Evolutionary conservation across 2,329 filamentous ascomycete genomes (phyloP).

Genomic region (Colletotrichum truncatum): DNA sequence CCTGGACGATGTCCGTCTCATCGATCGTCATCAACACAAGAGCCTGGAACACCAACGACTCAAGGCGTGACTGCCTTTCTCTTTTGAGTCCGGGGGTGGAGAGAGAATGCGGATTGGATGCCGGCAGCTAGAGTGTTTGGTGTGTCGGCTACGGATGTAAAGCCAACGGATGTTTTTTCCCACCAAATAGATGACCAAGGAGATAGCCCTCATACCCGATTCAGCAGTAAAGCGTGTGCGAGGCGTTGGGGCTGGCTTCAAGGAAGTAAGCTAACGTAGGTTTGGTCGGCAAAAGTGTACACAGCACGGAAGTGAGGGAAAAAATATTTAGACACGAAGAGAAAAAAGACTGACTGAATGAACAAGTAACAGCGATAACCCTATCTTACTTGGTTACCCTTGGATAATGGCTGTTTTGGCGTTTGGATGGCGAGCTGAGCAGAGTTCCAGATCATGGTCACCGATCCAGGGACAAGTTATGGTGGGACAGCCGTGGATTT

Average conservation of each 20-base stretch:
- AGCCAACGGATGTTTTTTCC: not conserved
- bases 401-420: not conserved
- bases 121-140: not conserved
- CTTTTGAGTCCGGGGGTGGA: not conserved
- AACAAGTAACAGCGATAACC: not conserved
- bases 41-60: constrained; percentile 25
- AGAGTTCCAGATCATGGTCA: constrained; percentile 17
- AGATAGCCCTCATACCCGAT: constrained; percentile 11
- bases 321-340: too few relatives aligned
- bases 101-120: not conserved
- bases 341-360: not conserved
- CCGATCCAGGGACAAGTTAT: constrained; percentile 8
- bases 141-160: not conserved
- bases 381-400: not conserved
- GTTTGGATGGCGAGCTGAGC: constrained; percentile 19
- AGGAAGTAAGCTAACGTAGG: not conserved
- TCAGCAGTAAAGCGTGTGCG: constrained; percentile 3
- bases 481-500: not conserved
- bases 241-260: not conserved
- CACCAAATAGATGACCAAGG: constrained; percentile 14
- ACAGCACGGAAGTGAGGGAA: too few relatives aligned
- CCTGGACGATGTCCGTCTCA: constrained; percentile 25
- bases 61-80: not conserved
- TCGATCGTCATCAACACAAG: not conserved
- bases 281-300: not conserved